These are phyloP conservation scores for Cercospora canescens DNA, from an alignment of 2,329 filamentous ascomycete genomes.

Conservation along the genomic window DNA sequence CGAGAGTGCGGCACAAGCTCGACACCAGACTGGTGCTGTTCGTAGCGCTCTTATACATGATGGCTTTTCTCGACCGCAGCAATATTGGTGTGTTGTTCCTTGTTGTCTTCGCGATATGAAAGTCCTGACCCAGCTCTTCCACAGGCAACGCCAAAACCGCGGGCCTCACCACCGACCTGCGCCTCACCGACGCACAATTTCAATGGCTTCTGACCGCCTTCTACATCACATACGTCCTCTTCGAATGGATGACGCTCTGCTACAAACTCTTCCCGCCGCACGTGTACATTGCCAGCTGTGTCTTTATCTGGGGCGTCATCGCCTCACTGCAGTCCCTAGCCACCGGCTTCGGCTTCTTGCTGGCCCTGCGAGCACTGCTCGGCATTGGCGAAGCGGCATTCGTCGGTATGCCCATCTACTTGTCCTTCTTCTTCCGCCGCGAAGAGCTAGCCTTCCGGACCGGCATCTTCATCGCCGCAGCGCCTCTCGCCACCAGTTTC, in stretches of 20 bases:
- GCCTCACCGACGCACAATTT: constrained; percentile 57
- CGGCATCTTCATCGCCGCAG: constrained; percentile 80
- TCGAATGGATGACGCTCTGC: constrained; percentile 64
- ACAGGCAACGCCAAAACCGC: constrained; percentile 63
- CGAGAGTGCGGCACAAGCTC: constrained; percentile 58
- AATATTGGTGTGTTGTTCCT: constrained; percentile 54
- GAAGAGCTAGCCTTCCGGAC: constrained; percentile 81
- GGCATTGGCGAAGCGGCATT: constrained; percentile 64
- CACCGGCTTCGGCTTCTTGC: constrained; percentile 52
- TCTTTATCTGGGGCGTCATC: constrained; percentile 75
- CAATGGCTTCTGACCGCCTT: constrained; percentile 64
- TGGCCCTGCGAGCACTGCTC: constrained; percentile 61
- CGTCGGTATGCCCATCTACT: constrained; percentile 64
- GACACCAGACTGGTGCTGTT: constrained; percentile 78
- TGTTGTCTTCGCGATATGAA: neutral
- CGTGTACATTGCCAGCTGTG: constrained; percentile 63
- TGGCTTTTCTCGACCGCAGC: constrained; percentile 82
- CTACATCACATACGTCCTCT: constrained; percentile 64
- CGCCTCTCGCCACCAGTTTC: constrained; percentile 63
- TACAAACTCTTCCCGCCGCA: constrained; percentile 61
- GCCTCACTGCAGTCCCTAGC: constrained; percentile 67
- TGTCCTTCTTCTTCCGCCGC: constrained; percentile 63
- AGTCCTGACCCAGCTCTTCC: neutral
- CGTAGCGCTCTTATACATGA: constrained; percentile 77
- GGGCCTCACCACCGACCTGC: constrained; percentile 56